Percentiles rank a stretch among this genome's conserved stretches.
Evolutionary conservation across 805 yeast species (phyloP).

Genomic region (Candida easanensis): DNA sequence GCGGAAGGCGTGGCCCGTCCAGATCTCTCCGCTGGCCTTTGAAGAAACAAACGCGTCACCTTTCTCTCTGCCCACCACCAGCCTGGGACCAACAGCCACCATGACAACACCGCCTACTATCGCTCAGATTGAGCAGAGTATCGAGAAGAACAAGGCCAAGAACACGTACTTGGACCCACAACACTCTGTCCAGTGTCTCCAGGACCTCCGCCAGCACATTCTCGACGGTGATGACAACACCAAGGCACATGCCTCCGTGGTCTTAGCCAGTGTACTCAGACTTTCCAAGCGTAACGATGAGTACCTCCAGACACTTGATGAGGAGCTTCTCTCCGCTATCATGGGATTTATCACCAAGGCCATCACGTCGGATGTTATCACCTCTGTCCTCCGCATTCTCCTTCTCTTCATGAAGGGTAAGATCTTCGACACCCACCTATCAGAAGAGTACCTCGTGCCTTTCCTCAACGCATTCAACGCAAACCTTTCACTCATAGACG

Average conservation of each 20-base stretch:
- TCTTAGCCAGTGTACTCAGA: slow-evolving; percentile 51
- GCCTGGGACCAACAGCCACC: too few species aligned
- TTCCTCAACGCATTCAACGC: slow-evolving; percentile 19
- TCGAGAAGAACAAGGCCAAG: slow-evolving; percentile 19
- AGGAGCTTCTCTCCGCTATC: slow-evolving; percentile 37
- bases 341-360: slow-evolving; percentile 40
- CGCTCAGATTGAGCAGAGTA: slow-evolving; percentile 20
- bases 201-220: slow-evolving; percentile 35
- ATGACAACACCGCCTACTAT: slow-evolving; percentile 11
- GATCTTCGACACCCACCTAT: slow-evolving; percentile 18
- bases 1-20: too few species aligned
- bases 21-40: too few species aligned
- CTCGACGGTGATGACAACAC: slow-evolving; percentile 24
- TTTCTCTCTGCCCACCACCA: too few species aligned
- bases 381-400: slow-evolving; percentile 41
- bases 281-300: slow-evolving; percentile 39
- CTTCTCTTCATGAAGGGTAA: slow-evolving; percentile 21
- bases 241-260: slow-evolving; percentile 46
- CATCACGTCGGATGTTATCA: slow-evolving; percentile 36
- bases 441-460: slow-evolving; percentile 16
- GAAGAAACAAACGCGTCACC: too few species aligned
- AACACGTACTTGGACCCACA: slow-evolving; percentile 19
- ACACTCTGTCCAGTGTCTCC: slow-evolving; percentile 18
- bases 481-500: slow-evolving; percentile 16
- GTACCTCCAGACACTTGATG: slow-evolving; percentile 37